These are phyloP conservation scores for Cryptococcus sp. DNA, from an alignment of 1,284 basidiomycete genomes.

Conservation along the genomic window DNA sequence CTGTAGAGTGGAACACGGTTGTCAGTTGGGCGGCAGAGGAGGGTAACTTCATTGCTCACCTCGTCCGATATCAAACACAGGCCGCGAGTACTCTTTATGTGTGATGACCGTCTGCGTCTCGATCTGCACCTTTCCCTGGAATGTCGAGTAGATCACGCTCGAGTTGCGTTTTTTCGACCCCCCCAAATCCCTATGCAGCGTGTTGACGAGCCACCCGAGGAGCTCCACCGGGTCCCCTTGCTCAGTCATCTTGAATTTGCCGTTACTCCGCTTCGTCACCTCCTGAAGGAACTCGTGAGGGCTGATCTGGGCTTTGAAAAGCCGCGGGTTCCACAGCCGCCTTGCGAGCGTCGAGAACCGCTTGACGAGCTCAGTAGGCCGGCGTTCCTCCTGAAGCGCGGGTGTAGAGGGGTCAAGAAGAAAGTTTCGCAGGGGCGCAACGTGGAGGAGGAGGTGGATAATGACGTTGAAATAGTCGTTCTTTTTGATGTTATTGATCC, in stretches of 20 bases:
- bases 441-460: conserved; percentile 87
- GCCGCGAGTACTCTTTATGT: conserved; percentile 70
- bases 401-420: conserved; percentile 67
- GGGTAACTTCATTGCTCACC: conserved; percentile 55
- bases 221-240: conserved; percentile 97
- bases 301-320: conserved; percentile 97
- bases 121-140: conserved; percentile 88
- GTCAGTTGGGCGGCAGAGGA: neutral
- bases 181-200: conserved; percentile 84
- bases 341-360: conserved; percentile 81
- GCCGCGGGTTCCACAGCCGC: conserved; percentile 90
- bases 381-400: conserved; percentile 36
- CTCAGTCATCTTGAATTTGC: conserved; percentile 86
- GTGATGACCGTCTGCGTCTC: conserved; percentile 92
- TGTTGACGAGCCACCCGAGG: conserved; percentile 91
- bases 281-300: conserved; percentile 98
- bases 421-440: conserved; percentile 83
- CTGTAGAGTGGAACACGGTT: conserved; percentile 50
- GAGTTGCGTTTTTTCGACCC: conserved; percentile 82
- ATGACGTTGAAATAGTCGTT: conserved; percentile 99
- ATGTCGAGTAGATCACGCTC: conserved; percentile 86
- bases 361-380: conserved; percentile 69
- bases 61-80: conserved; percentile 85
- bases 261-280: conserved; percentile 78
- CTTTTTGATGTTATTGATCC: conserved; percentile 93